Evolutionary conservation across 1,284 basidiomycete species (phyloP).

Genomic region (Chiua sp.): DNA sequence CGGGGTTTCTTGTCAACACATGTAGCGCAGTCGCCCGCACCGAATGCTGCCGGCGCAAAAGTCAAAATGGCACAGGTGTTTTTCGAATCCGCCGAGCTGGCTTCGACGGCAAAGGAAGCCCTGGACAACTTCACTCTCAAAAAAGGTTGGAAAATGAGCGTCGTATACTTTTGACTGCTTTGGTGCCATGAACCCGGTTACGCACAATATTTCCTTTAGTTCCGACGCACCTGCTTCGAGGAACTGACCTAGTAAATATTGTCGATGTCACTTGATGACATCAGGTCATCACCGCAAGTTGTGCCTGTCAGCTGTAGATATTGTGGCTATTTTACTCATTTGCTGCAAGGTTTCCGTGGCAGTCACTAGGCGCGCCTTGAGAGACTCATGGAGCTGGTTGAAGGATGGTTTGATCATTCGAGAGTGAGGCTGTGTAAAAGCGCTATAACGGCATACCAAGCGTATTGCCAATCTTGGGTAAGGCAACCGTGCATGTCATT

Average conservation of each 20-base stretch:
- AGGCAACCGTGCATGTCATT: too few species aligned
- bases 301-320: not conserved
- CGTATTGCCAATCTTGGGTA: conserved; percentile 18
- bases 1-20: conserved; percentile 76
- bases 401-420: too few species aligned
- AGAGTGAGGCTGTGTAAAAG: too few species aligned
- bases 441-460: too few species aligned
- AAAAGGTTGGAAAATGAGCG: conserved; percentile 82
- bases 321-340: too few species aligned
- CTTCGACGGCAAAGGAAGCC: conserved; percentile 78
- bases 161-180: conserved; percentile 64
- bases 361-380: not conserved
- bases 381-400: not conserved
- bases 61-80: conserved; percentile 78
- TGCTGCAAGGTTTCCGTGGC: not conserved
- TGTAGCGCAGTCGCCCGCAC: conserved; percentile 68
- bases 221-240: not conserved
- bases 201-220: not conserved
- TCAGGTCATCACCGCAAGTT: not conserved
- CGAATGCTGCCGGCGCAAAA: conserved; percentile 62
- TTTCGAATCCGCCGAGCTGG: conserved; percentile 75
- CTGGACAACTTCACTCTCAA: conserved; percentile 82
- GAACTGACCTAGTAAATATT: not conserved
- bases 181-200: conserved; percentile 13
- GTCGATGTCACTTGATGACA: conserved; percentile 8